A percentile compares a stretch with the other conserved stretches of the same genome.
These are phyloP conservation scores for Gynandropsis gynandra DNA, from an alignment of 345 rosid genomes.

Conservation along the genomic window DNA sequence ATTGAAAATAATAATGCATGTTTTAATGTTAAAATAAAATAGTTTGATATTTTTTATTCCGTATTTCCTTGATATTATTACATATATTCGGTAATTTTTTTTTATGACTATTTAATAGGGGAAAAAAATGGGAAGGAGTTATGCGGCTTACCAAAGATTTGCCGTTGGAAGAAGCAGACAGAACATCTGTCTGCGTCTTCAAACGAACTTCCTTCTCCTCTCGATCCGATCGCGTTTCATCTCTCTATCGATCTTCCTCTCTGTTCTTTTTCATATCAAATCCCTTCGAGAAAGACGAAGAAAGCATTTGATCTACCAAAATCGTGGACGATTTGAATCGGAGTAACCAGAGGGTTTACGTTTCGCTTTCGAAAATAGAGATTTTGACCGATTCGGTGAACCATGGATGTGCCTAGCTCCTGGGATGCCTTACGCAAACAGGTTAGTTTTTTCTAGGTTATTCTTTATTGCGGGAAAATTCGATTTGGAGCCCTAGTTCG, in stretches of 20 bases:
- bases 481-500: too few species aligned
- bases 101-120: too few species aligned
- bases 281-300: not conserved
- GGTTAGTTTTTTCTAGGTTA: constrained; percentile 30
- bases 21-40: too few species aligned
- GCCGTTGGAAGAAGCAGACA: constrained; percentile 29
- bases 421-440: constrained; percentile 94
- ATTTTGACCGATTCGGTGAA: constrained; percentile 8
- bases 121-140: too few species aligned
- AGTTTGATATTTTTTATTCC: too few species aligned
- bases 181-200: constrained; percentile 42
- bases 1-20: too few species aligned
- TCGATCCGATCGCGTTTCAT: constrained; percentile 18
- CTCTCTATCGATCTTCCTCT: constrained; percentile 12
- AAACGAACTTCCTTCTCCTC: constrained; percentile 19
- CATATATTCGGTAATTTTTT: too few species aligned
- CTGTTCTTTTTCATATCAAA: not conserved
- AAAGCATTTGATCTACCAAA: not conserved
- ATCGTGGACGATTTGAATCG: constrained; percentile 8
- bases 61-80: too few species aligned
- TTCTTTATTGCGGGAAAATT: not conserved
- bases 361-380: constrained; percentile 6
- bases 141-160: too few species aligned
- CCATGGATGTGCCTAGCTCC: constrained; percentile 76
- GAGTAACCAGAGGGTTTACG: not conserved